phyloP scores from a whole-genome alignment of 371 early-diverging fungal species.

The Mucor racemosus region DNA sequence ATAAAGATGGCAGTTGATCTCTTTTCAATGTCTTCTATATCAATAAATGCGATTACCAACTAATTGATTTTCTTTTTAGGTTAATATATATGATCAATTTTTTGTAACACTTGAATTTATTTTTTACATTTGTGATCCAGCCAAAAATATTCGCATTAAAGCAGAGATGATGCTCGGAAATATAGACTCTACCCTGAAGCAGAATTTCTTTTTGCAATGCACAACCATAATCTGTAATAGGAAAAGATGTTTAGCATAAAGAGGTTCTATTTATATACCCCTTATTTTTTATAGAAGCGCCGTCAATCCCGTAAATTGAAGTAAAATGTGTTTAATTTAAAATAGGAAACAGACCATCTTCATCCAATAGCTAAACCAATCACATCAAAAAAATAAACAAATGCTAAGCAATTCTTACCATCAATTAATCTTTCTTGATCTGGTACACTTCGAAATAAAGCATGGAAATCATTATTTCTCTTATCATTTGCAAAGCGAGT shows the following conservation, averaged over 20 bases:
- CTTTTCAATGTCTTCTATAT: slow-evolving; percentile 85
- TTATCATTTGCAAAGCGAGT: slow-evolving; percentile 50
- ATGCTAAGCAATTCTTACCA: slow-evolving; percentile 41
- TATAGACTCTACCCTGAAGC: slow-evolving; percentile 89
- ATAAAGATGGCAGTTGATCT: slow-evolving; percentile 80
- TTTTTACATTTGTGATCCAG: slow-evolving; percentile 87
- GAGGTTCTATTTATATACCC: no score
- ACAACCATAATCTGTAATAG: slow-evolving; percentile 79
- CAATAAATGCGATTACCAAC: slow-evolving; percentile 83
- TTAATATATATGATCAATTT: no score
- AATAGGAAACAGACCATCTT: slow-evolving; percentile 7
- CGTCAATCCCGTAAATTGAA: background rate
- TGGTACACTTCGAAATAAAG: slow-evolving; percentile 69
- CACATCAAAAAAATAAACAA: background rate
- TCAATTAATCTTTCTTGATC: slow-evolving; percentile 69
- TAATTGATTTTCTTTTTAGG: slow-evolving; percentile 23
- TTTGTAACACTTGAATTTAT: background rate
- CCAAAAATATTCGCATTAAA: slow-evolving; percentile 97
- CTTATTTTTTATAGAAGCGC: background rate
- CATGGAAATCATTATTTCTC: slow-evolving; percentile 66
- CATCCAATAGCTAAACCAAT: background rate
- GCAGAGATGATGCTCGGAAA: slow-evolving; percentile 86
- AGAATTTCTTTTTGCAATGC: slow-evolving; percentile 93
- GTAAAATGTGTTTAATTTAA: slow-evolving; percentile 5
- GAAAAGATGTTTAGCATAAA: background rate